These are phyloP conservation scores for Austroboletus novae-zelandiae DNA, from an alignment of 1,284 basidiomycete genomes.

Conservation along the genomic window DNA sequence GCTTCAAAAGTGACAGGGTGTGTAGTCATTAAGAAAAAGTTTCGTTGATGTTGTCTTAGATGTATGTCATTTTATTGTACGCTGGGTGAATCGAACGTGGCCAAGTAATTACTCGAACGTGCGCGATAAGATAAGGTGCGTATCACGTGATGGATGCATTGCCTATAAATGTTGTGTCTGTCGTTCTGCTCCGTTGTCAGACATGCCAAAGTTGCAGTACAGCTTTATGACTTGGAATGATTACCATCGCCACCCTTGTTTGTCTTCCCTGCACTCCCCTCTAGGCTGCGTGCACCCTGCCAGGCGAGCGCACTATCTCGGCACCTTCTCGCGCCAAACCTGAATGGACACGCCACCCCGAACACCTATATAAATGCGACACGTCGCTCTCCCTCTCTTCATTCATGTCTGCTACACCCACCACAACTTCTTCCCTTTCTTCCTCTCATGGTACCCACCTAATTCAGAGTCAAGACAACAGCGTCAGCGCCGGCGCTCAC, in stretches of 20 bases:
- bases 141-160: slow-evolving; percentile 25
- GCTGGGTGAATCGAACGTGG: slow-evolving; percentile 23
- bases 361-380: slow-evolving; percentile 31
- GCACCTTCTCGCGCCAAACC: slow-evolving; percentile 28
- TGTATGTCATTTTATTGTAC: slow-evolving; percentile 23
- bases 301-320: slow-evolving; percentile 10
- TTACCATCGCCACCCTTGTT: slow-evolving; percentile 9
- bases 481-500: slow-evolving; percentile 1
- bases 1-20: slow-evolving; percentile 55
- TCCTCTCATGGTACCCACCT: slow-evolving; percentile 19
- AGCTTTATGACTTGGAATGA: slow-evolving; percentile 18
- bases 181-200: slow-evolving; percentile 2
- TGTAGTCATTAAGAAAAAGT: slow-evolving; percentile 3
- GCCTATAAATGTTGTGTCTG: slow-evolving; percentile 3
- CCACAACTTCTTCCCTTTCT: slow-evolving; percentile 15
- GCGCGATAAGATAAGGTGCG: slow-evolving; percentile 19
- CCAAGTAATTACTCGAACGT: slow-evolving; percentile 6
- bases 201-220: slow-evolving; percentile 21
- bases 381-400: slow-evolving; percentile 3
- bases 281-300: slow-evolving; percentile 1
- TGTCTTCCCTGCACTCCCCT: slow-evolving; percentile 1
- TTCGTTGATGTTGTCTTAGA: slow-evolving; percentile 22
- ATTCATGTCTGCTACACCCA: slow-evolving; percentile 31
- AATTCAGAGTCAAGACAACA: not conserved
- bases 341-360: slow-evolving; percentile 23